These are phyloP conservation scores for Teunomyces pallodes DNA, from an alignment of 805 yeast genomes.

Conservation along the genomic window DNA sequence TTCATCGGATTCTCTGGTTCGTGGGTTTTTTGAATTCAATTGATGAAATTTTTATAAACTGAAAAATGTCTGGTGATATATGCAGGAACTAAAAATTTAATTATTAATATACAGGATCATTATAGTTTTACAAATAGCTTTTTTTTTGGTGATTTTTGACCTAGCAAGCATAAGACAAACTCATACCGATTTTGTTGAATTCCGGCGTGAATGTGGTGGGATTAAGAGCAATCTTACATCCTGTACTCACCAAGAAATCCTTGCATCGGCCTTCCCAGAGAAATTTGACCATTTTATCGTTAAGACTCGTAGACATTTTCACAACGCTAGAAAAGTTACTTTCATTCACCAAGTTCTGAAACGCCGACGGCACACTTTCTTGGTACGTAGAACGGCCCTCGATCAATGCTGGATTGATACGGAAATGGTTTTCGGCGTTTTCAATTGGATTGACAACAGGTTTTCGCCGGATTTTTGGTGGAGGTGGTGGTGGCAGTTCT, in stretches of 20 bases:
- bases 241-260: constrained; percentile 77
- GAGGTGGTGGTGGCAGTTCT: background rate
- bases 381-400: constrained; percentile 10
- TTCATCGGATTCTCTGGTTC: constrained; percentile 14
- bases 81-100: background rate
- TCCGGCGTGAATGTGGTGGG: constrained; percentile 42
- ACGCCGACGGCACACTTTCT: constrained; percentile 48
- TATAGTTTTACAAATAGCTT: background rate
- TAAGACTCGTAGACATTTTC: constrained; percentile 68
- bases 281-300: constrained; percentile 56
- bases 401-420: constrained; percentile 25
- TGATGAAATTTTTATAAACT: constrained; percentile 2
- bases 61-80: no score
- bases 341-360: constrained; percentile 48
- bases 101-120: background rate
- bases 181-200: constrained; percentile 53
- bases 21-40: background rate
- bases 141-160: no score
- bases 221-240: constrained; percentile 51
- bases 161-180: constrained; percentile 60
- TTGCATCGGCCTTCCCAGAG: constrained; percentile 88
- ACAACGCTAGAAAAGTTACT: constrained; percentile 67
- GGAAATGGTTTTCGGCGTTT: constrained; percentile 22
- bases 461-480: background rate
- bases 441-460: constrained; percentile 23